These are phyloP conservation scores for Euphorbia pulcherrima DNA, from an alignment of 345 rosid species.

Conservation along the genomic window DNA sequence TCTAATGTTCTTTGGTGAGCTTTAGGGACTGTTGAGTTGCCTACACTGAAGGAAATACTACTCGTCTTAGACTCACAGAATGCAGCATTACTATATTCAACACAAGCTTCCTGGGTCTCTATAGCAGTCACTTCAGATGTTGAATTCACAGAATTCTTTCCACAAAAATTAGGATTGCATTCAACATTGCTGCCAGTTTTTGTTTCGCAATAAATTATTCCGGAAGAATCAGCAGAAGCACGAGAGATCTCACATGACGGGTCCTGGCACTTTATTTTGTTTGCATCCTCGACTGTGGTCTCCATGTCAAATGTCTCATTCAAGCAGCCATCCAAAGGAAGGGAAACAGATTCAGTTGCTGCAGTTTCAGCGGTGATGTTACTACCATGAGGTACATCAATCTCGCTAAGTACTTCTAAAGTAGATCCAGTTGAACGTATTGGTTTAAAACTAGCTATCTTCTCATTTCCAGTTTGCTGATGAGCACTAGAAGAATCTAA, in stretches of 20 bases:
- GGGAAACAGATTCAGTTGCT: slow-evolving; percentile 28
- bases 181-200: slow-evolving; percentile 3
- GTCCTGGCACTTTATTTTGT: background rate
- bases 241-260: background rate
- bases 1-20: background rate
- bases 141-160: background rate
- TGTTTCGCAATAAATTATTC: slow-evolving; percentile 7
- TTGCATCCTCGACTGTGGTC: slow-evolving; percentile 15
- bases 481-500: background rate
- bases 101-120: slow-evolving; percentile 9
- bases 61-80: background rate
- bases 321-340: slow-evolving; percentile 24
- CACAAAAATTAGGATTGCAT: slow-evolving; percentile 3
- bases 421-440: slow-evolving; percentile 18
- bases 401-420: slow-evolving; percentile 23
- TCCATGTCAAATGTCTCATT: slow-evolving; percentile 27
- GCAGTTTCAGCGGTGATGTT: slow-evolving; percentile 23
- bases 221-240: background rate
- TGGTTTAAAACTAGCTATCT: slow-evolving; percentile 6
- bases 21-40: background rate
- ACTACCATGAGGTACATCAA: slow-evolving; percentile 13
- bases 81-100: slow-evolving; percentile 3
- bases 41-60: slow-evolving; percentile 6
- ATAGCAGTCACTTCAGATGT: background rate
- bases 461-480: slow-evolving; percentile 13